Conservation (phyloP, 1,139 yeast genomes). For the Insectozyma bohioensis region DNA sequence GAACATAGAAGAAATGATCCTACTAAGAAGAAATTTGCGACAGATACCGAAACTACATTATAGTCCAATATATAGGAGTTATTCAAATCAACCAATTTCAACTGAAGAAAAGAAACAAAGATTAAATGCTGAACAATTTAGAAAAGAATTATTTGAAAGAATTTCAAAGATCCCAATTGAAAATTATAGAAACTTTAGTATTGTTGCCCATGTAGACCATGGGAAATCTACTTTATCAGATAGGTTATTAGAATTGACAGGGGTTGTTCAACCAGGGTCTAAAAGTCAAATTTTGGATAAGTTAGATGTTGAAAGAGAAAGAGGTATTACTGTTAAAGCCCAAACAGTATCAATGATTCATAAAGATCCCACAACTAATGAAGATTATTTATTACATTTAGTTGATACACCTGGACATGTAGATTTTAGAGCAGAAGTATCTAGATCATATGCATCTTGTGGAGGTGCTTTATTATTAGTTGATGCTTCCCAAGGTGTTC, state of each 20-base stretch:
- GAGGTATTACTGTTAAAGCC: constrained; percentile 97
- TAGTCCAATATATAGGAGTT: too few relatives aligned
- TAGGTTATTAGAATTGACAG: constrained; percentile 80
- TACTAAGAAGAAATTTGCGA: not conserved
- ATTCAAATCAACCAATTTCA: constrained; percentile 7
- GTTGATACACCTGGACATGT: constrained; percentile 99
- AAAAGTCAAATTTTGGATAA: constrained; percentile 88
- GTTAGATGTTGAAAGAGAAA: constrained; percentile 88
- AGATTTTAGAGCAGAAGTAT: constrained; percentile 91
- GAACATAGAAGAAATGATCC: too few relatives aligned
- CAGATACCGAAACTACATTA: constrained; percentile 1
- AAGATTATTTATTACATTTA: constrained; percentile 80
- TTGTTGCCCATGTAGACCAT: constrained; percentile 97
- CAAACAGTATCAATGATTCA: constrained; percentile 95
- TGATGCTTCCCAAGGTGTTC: constrained; percentile 96
- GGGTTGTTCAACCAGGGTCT: constrained; percentile 77
- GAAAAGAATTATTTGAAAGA: constrained; percentile 47
- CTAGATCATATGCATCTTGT: constrained; percentile 92
- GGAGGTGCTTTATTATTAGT: constrained; percentile 90
- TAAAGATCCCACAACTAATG: constrained; percentile 51
- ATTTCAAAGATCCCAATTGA: constrained; percentile 75
- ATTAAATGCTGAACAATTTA: constrained; percentile 32
- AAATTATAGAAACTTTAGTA: constrained; percentile 85
- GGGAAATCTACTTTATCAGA: constrained; percentile 94
- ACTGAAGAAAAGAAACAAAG: constrained; percentile 29